Evolutionary conservation across 2,329 filamentous ascomycete genomes (phyloP).

Genomic region (Coleophoma eucalyptorum): DNA sequence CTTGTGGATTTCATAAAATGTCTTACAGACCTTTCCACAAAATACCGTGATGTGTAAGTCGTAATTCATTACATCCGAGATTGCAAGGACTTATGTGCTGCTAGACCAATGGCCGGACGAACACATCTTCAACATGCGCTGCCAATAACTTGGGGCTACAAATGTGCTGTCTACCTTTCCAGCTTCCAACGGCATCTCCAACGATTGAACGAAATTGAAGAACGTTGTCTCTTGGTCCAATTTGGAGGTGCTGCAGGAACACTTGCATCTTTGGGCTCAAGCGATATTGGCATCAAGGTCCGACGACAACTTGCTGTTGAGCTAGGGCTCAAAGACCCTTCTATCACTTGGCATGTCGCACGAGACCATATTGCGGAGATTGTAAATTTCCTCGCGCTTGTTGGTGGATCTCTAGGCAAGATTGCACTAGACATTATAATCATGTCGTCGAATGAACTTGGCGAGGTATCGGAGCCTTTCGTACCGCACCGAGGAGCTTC

Average conservation of each 20-base stretch:
- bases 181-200: constrained; percentile 43
- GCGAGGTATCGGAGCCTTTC: constrained; percentile 51
- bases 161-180: constrained; percentile 51
- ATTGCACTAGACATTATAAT: constrained; percentile 52
- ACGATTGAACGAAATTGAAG: constrained; percentile 40
- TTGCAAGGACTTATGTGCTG: not conserved
- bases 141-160: constrained; percentile 54
- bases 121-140: constrained; percentile 55
- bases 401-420: constrained; percentile 52
- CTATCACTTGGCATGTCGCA: constrained; percentile 54
- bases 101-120: constrained; percentile 50
- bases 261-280: constrained; percentile 45
- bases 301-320: constrained; percentile 44
- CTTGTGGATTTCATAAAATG: constrained; percentile 38
- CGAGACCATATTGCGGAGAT: constrained; percentile 51
- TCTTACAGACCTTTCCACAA: constrained; percentile 36
- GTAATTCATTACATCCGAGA: not conserved
- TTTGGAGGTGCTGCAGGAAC: constrained; percentile 55
- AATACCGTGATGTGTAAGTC: constrained; percentile 35
- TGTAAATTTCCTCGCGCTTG: constrained; percentile 46
- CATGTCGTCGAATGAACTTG: constrained; percentile 55
- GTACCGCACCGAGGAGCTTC: constrained; percentile 49
- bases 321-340: constrained; percentile 41
- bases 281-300: constrained; percentile 43
- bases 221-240: constrained; percentile 45